phyloP scores from a whole-genome alignment of 2,329 filamentous ascomycete genomes.

The Microdochium bolleyi region DNA sequence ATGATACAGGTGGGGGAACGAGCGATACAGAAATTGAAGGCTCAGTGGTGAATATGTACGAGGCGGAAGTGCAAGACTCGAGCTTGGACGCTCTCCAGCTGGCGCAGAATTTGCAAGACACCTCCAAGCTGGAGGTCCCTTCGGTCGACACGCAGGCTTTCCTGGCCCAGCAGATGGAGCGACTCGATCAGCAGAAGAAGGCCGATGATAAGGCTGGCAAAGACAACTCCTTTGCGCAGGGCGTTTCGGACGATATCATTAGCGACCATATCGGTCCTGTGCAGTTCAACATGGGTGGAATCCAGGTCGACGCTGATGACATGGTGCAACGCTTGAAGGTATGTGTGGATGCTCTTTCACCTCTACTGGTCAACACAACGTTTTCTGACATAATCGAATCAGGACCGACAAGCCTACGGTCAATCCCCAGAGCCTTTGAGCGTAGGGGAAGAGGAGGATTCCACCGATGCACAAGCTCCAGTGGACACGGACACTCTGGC shows the following conservation, averaged over 20 bases:
- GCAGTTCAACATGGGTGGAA: slow-evolving; percentile 97
- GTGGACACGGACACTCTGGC: slow-evolving; percentile 50
- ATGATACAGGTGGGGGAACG: slow-evolving; percentile 16
- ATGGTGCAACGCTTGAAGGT: slow-evolving; percentile 85
- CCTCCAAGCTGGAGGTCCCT: slow-evolving; percentile 49
- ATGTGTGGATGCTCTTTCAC: slow-evolving; percentile 14
- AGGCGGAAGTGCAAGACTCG: slow-evolving; percentile 71
- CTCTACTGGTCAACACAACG: not conserved
- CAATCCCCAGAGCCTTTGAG: slow-evolving; percentile 34
- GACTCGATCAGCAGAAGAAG: slow-evolving; percentile 60
- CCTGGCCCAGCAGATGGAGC: slow-evolving; percentile 64
- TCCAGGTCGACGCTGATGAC: slow-evolving; percentile 90
- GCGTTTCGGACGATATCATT: slow-evolving; percentile 30
- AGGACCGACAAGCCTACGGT: slow-evolving; percentile 51
- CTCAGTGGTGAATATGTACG: slow-evolving; percentile 64
- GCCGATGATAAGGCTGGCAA: slow-evolving; percentile 37
- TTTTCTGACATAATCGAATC: slow-evolving; percentile 12
- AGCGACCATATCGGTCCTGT: slow-evolving; percentile 88
- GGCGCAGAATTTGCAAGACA: slow-evolving; percentile 37
- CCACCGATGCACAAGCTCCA: slow-evolving; percentile 26
- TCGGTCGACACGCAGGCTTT: slow-evolving; percentile 74
- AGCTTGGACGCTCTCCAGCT: slow-evolving; percentile 53
- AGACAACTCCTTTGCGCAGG: slow-evolving; percentile 20
- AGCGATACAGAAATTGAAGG: slow-evolving; percentile 37
- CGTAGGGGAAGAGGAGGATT: slow-evolving; percentile 23